Evolutionary conservation across 805 yeast species (phyloP).

Genomic region (Yarrowia deformans): DNA sequence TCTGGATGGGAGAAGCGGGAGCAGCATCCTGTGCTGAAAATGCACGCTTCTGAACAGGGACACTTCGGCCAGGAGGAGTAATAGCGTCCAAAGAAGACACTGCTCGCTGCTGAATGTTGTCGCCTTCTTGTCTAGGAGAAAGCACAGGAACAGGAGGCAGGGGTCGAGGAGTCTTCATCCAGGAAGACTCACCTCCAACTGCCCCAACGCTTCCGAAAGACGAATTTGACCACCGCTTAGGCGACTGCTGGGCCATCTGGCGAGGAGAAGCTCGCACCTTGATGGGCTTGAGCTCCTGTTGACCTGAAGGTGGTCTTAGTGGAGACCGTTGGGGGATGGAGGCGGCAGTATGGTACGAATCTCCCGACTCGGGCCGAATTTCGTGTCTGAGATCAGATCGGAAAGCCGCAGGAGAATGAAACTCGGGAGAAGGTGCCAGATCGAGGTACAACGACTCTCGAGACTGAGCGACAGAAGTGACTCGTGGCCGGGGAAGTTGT

Average conservation of each 20-base stretch:
- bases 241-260: conserved; percentile 22
- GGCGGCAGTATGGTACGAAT: conserved; percentile 10
- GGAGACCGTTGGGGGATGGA: conserved; percentile 6
- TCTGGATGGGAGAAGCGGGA: conserved; percentile 9
- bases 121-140: not conserved
- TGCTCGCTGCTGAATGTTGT: not conserved
- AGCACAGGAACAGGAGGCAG: conserved; percentile 28
- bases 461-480: conserved; percentile 32
- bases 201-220: conserved; percentile 4
- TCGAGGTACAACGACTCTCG: conserved; percentile 35
- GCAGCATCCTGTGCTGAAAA: not conserved
- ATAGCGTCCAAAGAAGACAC: not conserved
- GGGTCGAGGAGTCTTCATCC: conserved; percentile 33
- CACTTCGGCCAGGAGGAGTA: not conserved
- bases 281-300: conserved; percentile 2
- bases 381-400: conserved; percentile 3
- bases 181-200: conserved; percentile 19
- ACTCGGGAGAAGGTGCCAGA: conserved; percentile 13
- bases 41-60: conserved; percentile 5
- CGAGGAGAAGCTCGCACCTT: conserved; percentile 36
- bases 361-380: conserved; percentile 11
- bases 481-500: conserved; percentile 4
- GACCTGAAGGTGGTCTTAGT: not conserved
- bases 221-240: conserved; percentile 4
- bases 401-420: not conserved